A percentile compares a stretch with the other conserved stretches of the same genome.
Evolutionary conservation across 495 filamentous ascomycete genomes (phyloP).

Genomic region (Podospora comata): DNA sequence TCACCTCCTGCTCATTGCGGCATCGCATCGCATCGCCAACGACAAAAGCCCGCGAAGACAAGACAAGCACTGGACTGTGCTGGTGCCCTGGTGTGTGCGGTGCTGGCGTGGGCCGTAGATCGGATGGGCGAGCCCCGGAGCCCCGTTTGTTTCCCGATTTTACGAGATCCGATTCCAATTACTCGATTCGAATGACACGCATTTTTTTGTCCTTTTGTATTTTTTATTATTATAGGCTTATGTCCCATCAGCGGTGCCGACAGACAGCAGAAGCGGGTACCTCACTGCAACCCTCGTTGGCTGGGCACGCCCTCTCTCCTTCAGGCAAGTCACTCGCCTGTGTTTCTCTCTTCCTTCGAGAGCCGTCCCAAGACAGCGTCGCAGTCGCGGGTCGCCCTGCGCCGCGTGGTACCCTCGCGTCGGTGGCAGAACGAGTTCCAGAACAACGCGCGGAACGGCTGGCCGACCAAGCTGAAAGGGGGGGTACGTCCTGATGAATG

Average conservation of each 20-base stretch:
- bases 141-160: constrained; percentile 4
- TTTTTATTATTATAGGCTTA: neutral
- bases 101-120: constrained; percentile 2
- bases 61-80: neutral
- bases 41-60: neutral
- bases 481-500: neutral
- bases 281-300: constrained; percentile 14
- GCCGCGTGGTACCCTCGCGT: constrained; percentile 6
- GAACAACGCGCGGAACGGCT: constrained; percentile 18
- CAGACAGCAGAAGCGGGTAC: constrained; percentile 7
- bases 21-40: constrained; percentile 7
- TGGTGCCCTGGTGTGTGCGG: neutral
- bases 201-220: neutral
- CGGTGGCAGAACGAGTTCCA: constrained; percentile 14
- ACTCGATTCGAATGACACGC: neutral
- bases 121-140: neutral
- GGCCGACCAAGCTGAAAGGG: constrained; percentile 10
- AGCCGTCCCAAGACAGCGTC: constrained; percentile 17
- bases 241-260: constrained; percentile 15
- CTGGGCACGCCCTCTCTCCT: constrained; percentile 5
- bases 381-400: constrained; percentile 16
- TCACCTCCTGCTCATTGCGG: neutral
- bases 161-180: constrained; percentile 4
- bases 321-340: constrained; percentile 15
- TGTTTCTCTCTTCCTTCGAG: constrained; percentile 5